Conservation (phyloP, 345 rosid genomes). For the Psidium friedrichsthalianum region DNA sequence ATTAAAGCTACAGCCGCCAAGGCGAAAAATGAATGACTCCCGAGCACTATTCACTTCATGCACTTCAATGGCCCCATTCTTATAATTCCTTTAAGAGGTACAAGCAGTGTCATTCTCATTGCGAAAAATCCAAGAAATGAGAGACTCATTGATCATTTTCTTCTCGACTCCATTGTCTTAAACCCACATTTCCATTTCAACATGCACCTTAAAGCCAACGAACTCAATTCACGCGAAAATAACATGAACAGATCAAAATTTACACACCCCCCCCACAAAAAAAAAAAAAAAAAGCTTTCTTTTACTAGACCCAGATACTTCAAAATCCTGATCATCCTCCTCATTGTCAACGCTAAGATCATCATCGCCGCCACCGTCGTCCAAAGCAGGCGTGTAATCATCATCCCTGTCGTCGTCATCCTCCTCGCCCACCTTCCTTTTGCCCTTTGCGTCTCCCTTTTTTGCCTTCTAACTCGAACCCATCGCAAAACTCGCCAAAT, state of each 20-base stretch:
- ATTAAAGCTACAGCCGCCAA: not conserved
- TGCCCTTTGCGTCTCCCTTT: slow-evolving; percentile 15
- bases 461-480: slow-evolving; percentile 15
- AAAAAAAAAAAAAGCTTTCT: not conserved
- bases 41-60: not conserved
- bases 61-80: not conserved
- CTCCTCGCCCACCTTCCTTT: slow-evolving; percentile 18
- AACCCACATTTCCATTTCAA: not conserved
- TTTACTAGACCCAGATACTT: slow-evolving; percentile 18
- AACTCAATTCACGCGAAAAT: not conserved
- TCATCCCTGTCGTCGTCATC: slow-evolving; percentile 34
- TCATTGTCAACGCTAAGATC: slow-evolving; percentile 10
- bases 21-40: not conserved
- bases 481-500: slow-evolving; percentile 38
- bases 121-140: not conserved
- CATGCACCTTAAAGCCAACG: not conserved
- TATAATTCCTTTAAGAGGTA: too few species aligned
- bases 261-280: not conserved
- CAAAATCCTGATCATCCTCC: slow-evolving; percentile 15
- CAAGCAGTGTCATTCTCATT: not conserved
- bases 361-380: slow-evolving; percentile 7
- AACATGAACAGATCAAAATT: not conserved
- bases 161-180: not conserved
- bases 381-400: slow-evolving; percentile 45
- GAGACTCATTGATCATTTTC: not conserved